Evolutionary conservation across 176 grass and related monocot genomes (phyloP), one percentile per base, ranked within the genome.

Genomic region (Avena eriantha): DNA sequence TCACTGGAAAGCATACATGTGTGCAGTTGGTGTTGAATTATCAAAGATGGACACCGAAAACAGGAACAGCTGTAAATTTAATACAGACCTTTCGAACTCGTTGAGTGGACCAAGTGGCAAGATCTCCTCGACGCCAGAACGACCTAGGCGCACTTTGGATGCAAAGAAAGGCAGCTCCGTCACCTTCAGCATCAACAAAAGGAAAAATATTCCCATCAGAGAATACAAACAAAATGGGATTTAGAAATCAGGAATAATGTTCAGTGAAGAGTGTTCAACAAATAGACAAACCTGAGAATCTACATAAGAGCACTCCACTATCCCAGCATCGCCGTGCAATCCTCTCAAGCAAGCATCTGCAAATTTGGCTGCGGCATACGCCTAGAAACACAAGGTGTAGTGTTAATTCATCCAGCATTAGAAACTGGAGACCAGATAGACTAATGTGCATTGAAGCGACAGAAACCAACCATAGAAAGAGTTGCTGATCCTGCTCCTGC

Each of bases 131-230:
- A 86, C 69, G 35, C 96, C 96, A 43, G 3, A 11, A 29, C 91
- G 80, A 24, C 91, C 90, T 82, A 98, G 81, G 29, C 90, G 86
- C 61, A 98, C 93, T 89, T 92, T 95, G 51, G 96, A 89, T 77
- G 93, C 88, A 83, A 98, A 98, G 81, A 98, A 98, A 45, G 91
- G 90, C 36, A 98, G 56, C 81, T 95, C 90, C 2, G 96, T 98
- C 81, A 95, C 93, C 93, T 98, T 85, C 49, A 91, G 31, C 41
- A 36, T 60, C 73, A 68, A 18, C 82, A 39, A 4, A 87, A 81
- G 65, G 63, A 66, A 66, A 66, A 66, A 65, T 26, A 66, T 66
- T 66, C 13, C 3, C 63, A 14, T 66, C 63, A 66, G 26, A 34
- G 14, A 66, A 34, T 2, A 66, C 26, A 12, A 64, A 21, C 15